These are phyloP conservation scores for Colletotrichum agaves DNA, from an alignment of 2,329 filamentous ascomycete genomes.

Conservation along the genomic window DNA sequence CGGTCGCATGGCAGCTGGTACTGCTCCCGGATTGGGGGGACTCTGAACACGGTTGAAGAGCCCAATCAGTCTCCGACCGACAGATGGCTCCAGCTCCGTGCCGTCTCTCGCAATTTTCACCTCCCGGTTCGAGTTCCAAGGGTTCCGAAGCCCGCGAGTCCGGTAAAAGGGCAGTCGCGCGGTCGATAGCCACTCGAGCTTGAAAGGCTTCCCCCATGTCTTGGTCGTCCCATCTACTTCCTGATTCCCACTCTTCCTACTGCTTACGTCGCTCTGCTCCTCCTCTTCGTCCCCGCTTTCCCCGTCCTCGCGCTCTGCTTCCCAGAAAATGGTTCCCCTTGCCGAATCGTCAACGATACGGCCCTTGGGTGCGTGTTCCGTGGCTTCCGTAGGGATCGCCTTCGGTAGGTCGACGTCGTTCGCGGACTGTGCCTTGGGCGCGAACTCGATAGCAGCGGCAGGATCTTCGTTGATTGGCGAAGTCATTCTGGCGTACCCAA, in stretches of 20 bases:
- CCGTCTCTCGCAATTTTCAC: constrained; percentile 97
- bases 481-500: constrained; percentile 91
- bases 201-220: constrained; percentile 91
- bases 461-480: constrained; percentile 86
- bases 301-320: constrained; percentile 73
- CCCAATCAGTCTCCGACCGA: constrained; percentile 80
- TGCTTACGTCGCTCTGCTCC: constrained; percentile 44
- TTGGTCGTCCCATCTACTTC: constrained; percentile 63
- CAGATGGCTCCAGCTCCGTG: constrained; percentile 87
- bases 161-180: constrained; percentile 87
- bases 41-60: constrained; percentile 75
- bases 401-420: constrained; percentile 76
- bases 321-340: constrained; percentile 97
- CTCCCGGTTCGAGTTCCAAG: constrained; percentile 94
- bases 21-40: constrained; percentile 42
- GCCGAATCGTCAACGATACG: constrained; percentile 92
- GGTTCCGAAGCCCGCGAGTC: constrained; percentile 87
- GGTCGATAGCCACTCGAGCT: constrained; percentile 89
- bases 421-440: constrained; percentile 69
- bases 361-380: constrained; percentile 80
- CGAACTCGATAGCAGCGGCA: constrained; percentile 74
- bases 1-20: constrained; percentile 44
- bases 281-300: constrained; percentile 59
- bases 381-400: constrained; percentile 82
- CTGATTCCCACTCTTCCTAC: constrained; percentile 49